These are phyloP conservation scores for Xylariaceae sp. DNA, from an alignment of 2,329 filamentous ascomycete species.

Conservation along the genomic window DNA sequence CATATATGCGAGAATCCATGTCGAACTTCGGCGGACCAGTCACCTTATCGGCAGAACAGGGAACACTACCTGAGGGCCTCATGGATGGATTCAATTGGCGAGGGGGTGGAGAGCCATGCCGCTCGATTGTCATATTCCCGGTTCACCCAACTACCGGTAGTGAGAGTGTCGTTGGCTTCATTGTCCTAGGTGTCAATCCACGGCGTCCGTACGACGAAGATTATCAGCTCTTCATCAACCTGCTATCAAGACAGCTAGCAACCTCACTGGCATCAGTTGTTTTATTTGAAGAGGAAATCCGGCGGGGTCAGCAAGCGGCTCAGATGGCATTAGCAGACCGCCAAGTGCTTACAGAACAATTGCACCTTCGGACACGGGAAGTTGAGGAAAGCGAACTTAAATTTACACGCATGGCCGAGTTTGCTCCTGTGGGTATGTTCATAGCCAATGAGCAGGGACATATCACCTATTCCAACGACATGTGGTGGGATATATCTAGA, in stretches of 20 bases:
- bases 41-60: constrained; percentile 70
- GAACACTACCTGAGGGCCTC: constrained; percentile 68
- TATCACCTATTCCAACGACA: constrained; percentile 83
- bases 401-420: constrained; percentile 85
- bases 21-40: constrained; percentile 68
- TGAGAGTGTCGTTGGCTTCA: constrained; percentile 76
- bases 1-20: constrained; percentile 79
- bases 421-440: constrained; percentile 84
- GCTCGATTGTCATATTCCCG: constrained; percentile 76
- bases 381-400: constrained; percentile 74
- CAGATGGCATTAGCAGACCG: constrained; percentile 77
- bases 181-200: constrained; percentile 81
- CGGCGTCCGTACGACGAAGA: constrained; percentile 80
- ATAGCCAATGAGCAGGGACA: constrained; percentile 75
- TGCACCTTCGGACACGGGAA: constrained; percentile 69
- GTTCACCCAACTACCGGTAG: constrained; percentile 76
- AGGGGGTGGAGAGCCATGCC: constrained; percentile 74
- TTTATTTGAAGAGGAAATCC: constrained; percentile 83
- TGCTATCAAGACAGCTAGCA: constrained; percentile 76
- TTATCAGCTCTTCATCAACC: constrained; percentile 77
- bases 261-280: constrained; percentile 84
- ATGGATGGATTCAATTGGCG: constrained; percentile 72
- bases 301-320: constrained; percentile 74
- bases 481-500: constrained; percentile 75
- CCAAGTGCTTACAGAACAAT: constrained; percentile 77